Evolutionary conservation across 306 rosid genomes (phyloP).

Genomic region (Cicer pinnatifidum): DNA sequence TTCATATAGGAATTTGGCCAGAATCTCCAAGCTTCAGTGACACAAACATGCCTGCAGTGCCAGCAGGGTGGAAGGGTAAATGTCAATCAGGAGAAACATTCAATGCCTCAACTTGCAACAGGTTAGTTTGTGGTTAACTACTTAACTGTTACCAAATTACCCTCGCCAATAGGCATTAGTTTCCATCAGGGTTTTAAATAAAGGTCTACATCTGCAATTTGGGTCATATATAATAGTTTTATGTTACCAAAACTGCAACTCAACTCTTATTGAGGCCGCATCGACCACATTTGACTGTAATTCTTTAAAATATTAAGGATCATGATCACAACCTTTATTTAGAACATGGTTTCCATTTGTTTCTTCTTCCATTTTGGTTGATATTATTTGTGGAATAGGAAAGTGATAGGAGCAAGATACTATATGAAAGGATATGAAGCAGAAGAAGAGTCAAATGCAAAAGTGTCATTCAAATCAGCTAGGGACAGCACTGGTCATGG

Average conservation of each 20-base stretch:
- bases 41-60: slow-evolving; percentile 77
- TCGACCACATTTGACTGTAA: not conserved
- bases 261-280: not conserved
- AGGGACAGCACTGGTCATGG: slow-evolving; percentile 90
- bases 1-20: slow-evolving; percentile 83
- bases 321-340: not conserved
- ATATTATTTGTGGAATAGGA: slow-evolving; percentile 53
- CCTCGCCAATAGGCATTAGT: too few relatives aligned
- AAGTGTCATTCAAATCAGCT: slow-evolving; percentile 67
- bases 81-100: slow-evolving; percentile 85
- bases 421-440: slow-evolving; percentile 73
- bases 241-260: not conserved
- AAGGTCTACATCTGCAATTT: not conserved
- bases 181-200: not conserved
- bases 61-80: slow-evolving; percentile 71
- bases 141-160: not conserved
- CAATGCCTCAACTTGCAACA: slow-evolving; percentile 85
- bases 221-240: not conserved
- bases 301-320: not conserved
- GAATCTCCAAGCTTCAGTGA: slow-evolving; percentile 86
- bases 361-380: slow-evolving; percentile 32
- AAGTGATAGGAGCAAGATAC: slow-evolving; percentile 86
- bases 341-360: not conserved
- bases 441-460: slow-evolving; percentile 61
- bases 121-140: slow-evolving; percentile 56